Evolutionary conservation across 73 alveolate genomes (phyloP).

Genomic region (Paramecium primaurelia): DNA sequence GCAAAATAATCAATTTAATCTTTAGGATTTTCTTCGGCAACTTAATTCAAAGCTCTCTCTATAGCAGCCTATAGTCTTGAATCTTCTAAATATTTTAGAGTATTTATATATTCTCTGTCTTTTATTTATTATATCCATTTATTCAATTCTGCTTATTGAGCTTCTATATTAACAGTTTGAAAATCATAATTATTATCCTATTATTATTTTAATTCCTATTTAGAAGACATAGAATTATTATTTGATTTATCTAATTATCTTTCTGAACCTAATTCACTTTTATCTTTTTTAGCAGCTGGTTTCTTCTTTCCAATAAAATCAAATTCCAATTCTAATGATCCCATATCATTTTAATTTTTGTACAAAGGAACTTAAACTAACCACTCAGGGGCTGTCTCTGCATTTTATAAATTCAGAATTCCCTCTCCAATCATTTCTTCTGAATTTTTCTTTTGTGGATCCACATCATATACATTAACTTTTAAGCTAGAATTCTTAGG

Average conservation of each 20-base stretch:
- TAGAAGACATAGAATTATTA: neutral
- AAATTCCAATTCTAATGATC: neutral
- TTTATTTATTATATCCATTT: neutral
- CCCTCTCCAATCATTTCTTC: neutral
- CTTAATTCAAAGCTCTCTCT: neutral
- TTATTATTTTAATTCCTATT: neutral
- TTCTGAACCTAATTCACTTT: neutral
- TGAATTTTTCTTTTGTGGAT: neutral
- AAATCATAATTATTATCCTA: neutral
- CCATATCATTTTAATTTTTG: neutral
- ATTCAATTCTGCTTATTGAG: neutral
- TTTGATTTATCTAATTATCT: neutral
- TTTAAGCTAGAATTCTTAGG: neutral
- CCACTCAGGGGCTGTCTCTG: neutral
- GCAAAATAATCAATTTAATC: conserved; percentile 39
- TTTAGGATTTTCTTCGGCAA: conserved; percentile 3
- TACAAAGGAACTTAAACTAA: neutral
- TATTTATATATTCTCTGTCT: neutral
- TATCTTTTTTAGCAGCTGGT: neutral
- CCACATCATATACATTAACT: neutral
- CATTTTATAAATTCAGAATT: neutral
- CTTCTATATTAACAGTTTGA: neutral
- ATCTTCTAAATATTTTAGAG: neutral
- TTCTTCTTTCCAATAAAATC: neutral
- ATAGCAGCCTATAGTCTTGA: neutral